Base-by-base conservation (phyloP, 257 asterid species). In the Penstemon eatonii region DNA sequence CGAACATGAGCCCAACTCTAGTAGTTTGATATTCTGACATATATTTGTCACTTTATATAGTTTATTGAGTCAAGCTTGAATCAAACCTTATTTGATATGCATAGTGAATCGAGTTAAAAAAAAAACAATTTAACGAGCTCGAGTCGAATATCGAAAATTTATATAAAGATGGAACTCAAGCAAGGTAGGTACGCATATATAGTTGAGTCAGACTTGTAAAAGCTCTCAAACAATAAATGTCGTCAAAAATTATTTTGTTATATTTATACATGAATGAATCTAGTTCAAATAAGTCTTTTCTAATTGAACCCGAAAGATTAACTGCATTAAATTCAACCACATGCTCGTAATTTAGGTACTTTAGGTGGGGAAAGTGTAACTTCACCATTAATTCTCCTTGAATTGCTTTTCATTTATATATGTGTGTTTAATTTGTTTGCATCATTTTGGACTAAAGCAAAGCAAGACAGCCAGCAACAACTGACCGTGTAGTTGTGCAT, bases 401-500 rank as follows among this genome's bases (percentile, higher is more conserved):
- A 54, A 54, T 18, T 54, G 38, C 10, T 7, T 7, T 62, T 9
- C 18, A 3, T 36, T 13, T 60, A 40, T 38, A 53, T 37, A 4
- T 4, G 46, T 42, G 4, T 42, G 40, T 19, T 3, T 0, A 18
- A 1, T 36, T 10, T 4, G 33, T 63, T 63, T 63, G 54, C 33
- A 25, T 25, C 33, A 49, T 49, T 8, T 49, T 33, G 56, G n/a
- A 25, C 55, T 46, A 46, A 63, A 63, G 68, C 44, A 47, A 46
- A 11, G 43, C 15, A 46, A 47, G 4, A 46, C 10, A 63, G 54
- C 54, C 10, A 63, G 54, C 54, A 49, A 63, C 11, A 63, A 37
- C 47, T 18, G 56, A 44, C 52, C 58, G 56, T 15, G 18, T 15
- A 15, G 18, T 68, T 68, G 54, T 53, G 40, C 80, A 56, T 72